phyloP scores from a whole-genome alignment of 352 stramenopile genomes.

The Pythium phragmitis region DNA sequence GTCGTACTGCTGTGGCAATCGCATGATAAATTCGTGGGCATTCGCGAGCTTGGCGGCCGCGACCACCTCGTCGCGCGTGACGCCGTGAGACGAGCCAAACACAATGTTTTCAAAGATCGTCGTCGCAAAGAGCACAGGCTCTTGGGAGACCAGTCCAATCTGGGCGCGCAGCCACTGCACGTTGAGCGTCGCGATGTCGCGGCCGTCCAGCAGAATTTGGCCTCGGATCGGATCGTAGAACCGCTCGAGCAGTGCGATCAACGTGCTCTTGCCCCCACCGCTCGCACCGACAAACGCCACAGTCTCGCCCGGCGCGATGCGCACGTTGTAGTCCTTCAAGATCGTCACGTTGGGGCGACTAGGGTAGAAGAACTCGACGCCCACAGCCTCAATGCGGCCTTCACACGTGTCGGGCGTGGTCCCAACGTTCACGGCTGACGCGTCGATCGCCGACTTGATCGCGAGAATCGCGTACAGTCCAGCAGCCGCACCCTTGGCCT shows the following conservation, averaged over 20 bases:
- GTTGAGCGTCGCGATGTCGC: conserved; percentile 61
- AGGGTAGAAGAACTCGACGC: conserved; percentile 69
- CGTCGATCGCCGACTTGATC: conserved; percentile 36
- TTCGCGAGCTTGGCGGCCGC: conserved; percentile 24
- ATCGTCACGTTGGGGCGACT: conserved; percentile 36
- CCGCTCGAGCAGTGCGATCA: conserved; percentile 66
- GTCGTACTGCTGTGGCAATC: conserved; percentile 49
- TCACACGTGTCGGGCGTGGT: conserved; percentile 32
- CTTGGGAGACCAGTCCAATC: conserved; percentile 61
- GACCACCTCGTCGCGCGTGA: conserved; percentile 8
- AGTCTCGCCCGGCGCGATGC: conserved; percentile 35
- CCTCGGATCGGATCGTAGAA: conserved; percentile 84
- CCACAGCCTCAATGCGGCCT: conserved; percentile 42
- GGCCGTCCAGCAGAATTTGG: conserved; percentile 66
- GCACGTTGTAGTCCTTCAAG: conserved; percentile 25
- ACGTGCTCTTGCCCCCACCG: conserved; percentile 28
- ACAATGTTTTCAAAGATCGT: conserved; percentile 87
- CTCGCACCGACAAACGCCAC: conserved; percentile 30
- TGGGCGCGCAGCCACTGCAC: conserved; percentile 54
- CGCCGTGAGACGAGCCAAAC: conserved; percentile 7
- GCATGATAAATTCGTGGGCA: conserved; percentile 31
- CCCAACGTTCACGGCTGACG: conserved; percentile 19
- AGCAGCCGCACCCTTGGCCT: conserved; percentile 30
- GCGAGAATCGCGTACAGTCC: conserved; percentile 39
- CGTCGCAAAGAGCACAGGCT: conserved; percentile 79